Evolutionary conservation across 352 stramenopile species (phyloP), one percentile per base, ranked within the genome.

Genomic region (Globisporangium camurandrum): DNA sequence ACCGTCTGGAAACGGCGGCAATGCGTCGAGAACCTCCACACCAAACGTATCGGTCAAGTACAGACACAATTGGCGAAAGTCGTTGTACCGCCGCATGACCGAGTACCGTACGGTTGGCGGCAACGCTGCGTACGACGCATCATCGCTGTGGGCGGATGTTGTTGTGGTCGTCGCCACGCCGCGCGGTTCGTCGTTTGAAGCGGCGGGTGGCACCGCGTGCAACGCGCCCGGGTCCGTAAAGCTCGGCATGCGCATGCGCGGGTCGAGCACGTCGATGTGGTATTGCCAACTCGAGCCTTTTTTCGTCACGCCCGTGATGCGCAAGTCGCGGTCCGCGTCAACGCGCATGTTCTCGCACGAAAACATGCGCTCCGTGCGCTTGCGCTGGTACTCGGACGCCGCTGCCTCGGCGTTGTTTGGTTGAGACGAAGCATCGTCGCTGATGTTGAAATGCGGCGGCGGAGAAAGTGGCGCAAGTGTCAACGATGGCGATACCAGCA

Each of bases 261-360:
- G 69, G 58, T 89, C 75, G 39, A 89, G 69, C 57, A 85, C 73
- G 38, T 89, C 75, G 56, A 89, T 81, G 64, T 89, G 78, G 61
- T 89, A 89, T 50, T 84, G 69, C 78, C 78, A 89, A 30, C 71
- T 85, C 30, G 64, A 27, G 36, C 67, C 73, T 46, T 72, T 74
- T 28, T 83, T 83, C 28, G 72, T 83, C 40, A 80, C 78, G 41
- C 78, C 78, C 0, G 75, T 87, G 60, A 89, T 86, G 52, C 79
- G 69, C 56, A 89, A 34, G 46, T 89, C 78, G 19, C 75, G 71
- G 49, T 73, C 72, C 30, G 61, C 50, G n/a, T 55, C 43, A 14
- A 51, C 43, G 24, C 43, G 47, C 50, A 64, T 61, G n/a, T 19
- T 60, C 51, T 51, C 61, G 48, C 39, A 67, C 52, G 14, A 58